Conservation (phyloP, 345 rosid species). For the Schrenkiella parvula region DNA sequence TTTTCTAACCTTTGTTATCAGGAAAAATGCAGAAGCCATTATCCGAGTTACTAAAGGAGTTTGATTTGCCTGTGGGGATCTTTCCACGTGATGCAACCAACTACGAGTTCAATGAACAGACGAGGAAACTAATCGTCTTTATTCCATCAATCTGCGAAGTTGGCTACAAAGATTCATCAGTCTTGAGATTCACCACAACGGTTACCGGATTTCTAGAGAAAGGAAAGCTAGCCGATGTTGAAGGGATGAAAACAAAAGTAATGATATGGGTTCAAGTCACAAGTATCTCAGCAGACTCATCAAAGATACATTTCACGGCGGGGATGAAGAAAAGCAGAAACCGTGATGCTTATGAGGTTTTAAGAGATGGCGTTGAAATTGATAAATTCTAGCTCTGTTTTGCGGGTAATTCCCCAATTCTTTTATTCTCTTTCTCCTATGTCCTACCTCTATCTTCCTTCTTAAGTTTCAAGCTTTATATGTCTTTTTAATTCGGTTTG, state of each 20-base stretch:
- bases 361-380: conserved; percentile 56
- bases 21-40: conserved; percentile 75
- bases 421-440: conserved; percentile 14
- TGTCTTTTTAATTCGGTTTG: background rate
- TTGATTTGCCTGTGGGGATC: conserved; percentile 77
- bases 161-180: conserved; percentile 83
- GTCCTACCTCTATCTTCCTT: background rate
- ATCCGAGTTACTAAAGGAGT: conserved; percentile 81
- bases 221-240: conserved; percentile 73
- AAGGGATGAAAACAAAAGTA: conserved; percentile 95
- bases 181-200: conserved; percentile 69
- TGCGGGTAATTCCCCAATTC: background rate
- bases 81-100: conserved; percentile 83
- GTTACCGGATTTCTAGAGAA: conserved; percentile 64
- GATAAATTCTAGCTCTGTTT: conserved; percentile 54
- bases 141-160: conserved; percentile 77
- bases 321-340: conserved; percentile 88
- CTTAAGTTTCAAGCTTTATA: background rate
- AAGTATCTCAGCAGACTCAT: conserved; percentile 63
- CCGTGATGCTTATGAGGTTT: conserved; percentile 59
- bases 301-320: conserved; percentile 86
- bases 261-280: conserved; percentile 95
- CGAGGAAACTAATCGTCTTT: conserved; percentile 69
- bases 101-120: conserved; percentile 83
- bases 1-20: conserved; percentile 11